phyloP scores from a whole-genome alignment of 1,284 basidiomycete genomes.

The Tylopilus sp. region DNA sequence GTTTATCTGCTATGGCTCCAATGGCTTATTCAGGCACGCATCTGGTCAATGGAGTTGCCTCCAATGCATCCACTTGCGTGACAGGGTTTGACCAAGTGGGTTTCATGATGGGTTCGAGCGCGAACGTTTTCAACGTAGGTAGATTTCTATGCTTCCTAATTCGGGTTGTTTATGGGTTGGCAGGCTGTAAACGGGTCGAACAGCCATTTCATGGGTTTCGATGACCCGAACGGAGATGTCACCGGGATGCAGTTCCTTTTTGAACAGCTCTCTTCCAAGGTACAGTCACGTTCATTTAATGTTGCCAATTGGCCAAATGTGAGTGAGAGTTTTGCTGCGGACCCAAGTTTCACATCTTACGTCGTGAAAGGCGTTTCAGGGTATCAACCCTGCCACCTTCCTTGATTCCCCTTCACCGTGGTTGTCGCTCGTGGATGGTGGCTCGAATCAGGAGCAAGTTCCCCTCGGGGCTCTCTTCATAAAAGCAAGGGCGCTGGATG shows the following conservation, averaged over 20 bases:
- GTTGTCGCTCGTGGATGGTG: slow-evolving; percentile 59
- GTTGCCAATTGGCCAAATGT: slow-evolving; percentile 68
- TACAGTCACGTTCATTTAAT: slow-evolving; percentile 52
- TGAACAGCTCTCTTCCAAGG: slow-evolving; percentile 41
- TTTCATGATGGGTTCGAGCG: slow-evolving; percentile 63
- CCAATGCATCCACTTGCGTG: slow-evolving; percentile 53
- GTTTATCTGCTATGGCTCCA: slow-evolving; percentile 57
- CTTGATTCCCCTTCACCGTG: slow-evolving; percentile 47
- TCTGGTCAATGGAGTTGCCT: slow-evolving; percentile 47
- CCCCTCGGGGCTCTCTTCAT: slow-evolving; percentile 65
- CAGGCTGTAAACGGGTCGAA: slow-evolving; percentile 47
- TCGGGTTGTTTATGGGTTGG: slow-evolving; percentile 23
- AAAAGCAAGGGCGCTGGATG: slow-evolving; percentile 58
- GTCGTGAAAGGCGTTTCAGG: slow-evolving; percentile 45
- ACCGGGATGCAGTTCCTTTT: slow-evolving; percentile 44
- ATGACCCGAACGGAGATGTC: slow-evolving; percentile 34
- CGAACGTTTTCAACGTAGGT: slow-evolving; percentile 60
- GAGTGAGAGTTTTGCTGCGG: slow-evolving; percentile 10
- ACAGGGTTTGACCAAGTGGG: slow-evolving; percentile 63
- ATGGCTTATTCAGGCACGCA: slow-evolving; percentile 58
- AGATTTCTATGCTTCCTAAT: not conserved
- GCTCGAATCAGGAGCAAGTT: slow-evolving; percentile 59
- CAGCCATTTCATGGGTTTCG: slow-evolving; percentile 36
- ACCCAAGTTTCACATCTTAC: not conserved
- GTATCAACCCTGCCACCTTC: slow-evolving; percentile 42